Evolutionary conservation across 495 filamentous ascomycete genomes (phyloP).

Genomic region (Hypoxylon lienhwacheense): DNA sequence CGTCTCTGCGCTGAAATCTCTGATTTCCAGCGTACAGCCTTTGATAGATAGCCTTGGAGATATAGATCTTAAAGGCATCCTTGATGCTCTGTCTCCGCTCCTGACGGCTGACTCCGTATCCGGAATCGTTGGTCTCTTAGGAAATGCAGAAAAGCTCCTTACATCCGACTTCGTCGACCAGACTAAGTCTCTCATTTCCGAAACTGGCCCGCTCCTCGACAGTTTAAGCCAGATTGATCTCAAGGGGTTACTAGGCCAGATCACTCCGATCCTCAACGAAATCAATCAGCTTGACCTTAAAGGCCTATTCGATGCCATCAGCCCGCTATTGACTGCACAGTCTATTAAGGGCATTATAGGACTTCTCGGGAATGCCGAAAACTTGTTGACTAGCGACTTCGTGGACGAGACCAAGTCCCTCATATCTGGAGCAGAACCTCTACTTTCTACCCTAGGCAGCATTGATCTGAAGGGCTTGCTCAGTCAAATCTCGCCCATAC

Average conservation of each 20-base stretch:
- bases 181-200: slow-evolving; percentile 44
- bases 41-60: too few species aligned
- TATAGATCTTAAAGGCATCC: too few species aligned
- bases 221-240: slow-evolving; percentile 45
- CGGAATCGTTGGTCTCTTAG: slow-evolving; percentile 41
- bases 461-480: slow-evolving; percentile 40
- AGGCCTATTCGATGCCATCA: slow-evolving; percentile 33
- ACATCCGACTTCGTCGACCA: slow-evolving; percentile 50
- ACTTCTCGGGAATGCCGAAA: slow-evolving; percentile 48
- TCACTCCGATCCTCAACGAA: slow-evolving; percentile 44
- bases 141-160: slow-evolving; percentile 46
- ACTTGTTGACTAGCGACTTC: slow-evolving; percentile 46
- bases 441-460: slow-evolving; percentile 40
- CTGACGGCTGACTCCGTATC: too few species aligned
- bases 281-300: slow-evolving; percentile 33
- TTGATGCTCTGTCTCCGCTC: too few species aligned
- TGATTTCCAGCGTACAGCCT: too few species aligned
- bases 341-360: slow-evolving; percentile 45
- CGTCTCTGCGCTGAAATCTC: too few species aligned
- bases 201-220: slow-evolving; percentile 39
- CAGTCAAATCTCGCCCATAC: slow-evolving; percentile 34
- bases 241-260: slow-evolving; percentile 38
- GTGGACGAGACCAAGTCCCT: slow-evolving; percentile 46
- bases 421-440: slow-evolving; percentile 40
- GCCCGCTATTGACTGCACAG: slow-evolving; percentile 40